Evolutionary conservation across 495 filamentous ascomycete species (phyloP), one percentile per base, ranked within the genome.

Genomic region (Podospora australis): DNA sequence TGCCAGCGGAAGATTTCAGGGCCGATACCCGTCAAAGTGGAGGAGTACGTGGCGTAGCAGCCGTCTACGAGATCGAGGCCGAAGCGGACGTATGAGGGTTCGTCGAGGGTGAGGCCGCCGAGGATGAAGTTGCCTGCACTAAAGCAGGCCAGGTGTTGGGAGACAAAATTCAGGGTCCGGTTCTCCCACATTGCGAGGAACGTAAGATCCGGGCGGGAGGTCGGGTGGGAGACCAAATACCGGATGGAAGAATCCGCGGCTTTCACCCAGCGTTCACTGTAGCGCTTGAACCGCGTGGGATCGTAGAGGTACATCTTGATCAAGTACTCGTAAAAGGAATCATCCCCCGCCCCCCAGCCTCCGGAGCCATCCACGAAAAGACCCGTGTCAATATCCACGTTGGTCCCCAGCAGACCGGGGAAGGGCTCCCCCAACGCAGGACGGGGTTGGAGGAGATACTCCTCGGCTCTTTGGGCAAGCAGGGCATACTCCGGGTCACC

Each of bases 301-400:
- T 90, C 83, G 60, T 95, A 95, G 52, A 94, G 66, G 56, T 83
- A 94, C 87, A 92, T 91, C 73, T 96, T 96, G 63, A 96, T 84
- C 20, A 95, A 76, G 54, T 96, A 96, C 69, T 96, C 89, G 65
- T 95, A 95, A 69, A 82, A 92, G 20, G 80, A 86, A 65, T 96
- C 90, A 36, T 77, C 78, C 8, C 87, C 84, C 39, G 86, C 88
- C 50, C 80, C 78, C 90, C 90, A 96, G 19, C 85, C 82, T 35
- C 90, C 88, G 8, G 48, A 50, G 14, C 75, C 72, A 50, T 92
- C 79, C 2, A 71, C 47, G 54, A 94, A 92, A 6, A 70, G 16
- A n/a, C 88, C 89, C 4, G 72, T 79, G 0, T 53, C 55, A 49
- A 88, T 71, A 50, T 81, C 65, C 42, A 95, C 75, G 38, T 79